phyloP scores from a whole-genome alignment of 371 early-diverging fungal genomes.

The Mucor piriformis region DNA sequence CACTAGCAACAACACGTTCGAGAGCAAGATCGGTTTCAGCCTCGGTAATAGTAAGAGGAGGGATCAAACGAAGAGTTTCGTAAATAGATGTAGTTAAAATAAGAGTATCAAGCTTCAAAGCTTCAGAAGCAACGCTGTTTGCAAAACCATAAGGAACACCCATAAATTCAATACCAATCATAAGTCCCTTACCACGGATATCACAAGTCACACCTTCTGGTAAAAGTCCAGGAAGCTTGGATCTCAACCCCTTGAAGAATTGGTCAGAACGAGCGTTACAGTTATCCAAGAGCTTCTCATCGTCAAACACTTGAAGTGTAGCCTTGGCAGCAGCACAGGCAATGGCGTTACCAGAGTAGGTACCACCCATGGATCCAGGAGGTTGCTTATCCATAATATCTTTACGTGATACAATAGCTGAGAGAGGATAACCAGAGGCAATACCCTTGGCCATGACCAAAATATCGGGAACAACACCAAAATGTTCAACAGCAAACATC shows the following conservation, averaged over 20 bases:
- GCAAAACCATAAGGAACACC: slow-evolving; percentile 49
- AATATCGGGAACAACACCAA: slow-evolving; percentile 51
- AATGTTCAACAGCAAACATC: slow-evolving; percentile 55
- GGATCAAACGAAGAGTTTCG: slow-evolving; percentile 61
- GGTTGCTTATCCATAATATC: slow-evolving; percentile 52
- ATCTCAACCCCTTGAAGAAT: slow-evolving; percentile 45
- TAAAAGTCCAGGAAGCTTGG: slow-evolving; percentile 40
- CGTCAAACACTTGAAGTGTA: slow-evolving; percentile 45
- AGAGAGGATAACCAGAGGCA: slow-evolving; percentile 57
- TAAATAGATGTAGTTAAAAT: slow-evolving; percentile 60
- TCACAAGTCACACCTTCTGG: slow-evolving; percentile 48
- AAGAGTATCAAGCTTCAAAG: slow-evolving; percentile 50
- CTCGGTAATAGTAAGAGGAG: slow-evolving; percentile 57
- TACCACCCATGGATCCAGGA: slow-evolving; percentile 57
- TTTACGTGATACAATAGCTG: slow-evolving; percentile 47
- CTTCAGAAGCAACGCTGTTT: slow-evolving; percentile 37
- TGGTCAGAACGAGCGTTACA: slow-evolving; percentile 51
- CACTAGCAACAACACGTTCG: slow-evolving; percentile 40
- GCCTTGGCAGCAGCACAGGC: slow-evolving; percentile 58
- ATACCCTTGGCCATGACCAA: slow-evolving; percentile 62
- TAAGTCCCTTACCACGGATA: slow-evolving; percentile 62
- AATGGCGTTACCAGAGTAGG: slow-evolving; percentile 55
- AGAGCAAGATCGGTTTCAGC: slow-evolving; percentile 55
- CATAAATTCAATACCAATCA: slow-evolving; percentile 64
- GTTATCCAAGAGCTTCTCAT: slow-evolving; percentile 49